Evolutionary conservation across 345 rosid genomes (phyloP).

Genomic region (Luvunga scandens): DNA sequence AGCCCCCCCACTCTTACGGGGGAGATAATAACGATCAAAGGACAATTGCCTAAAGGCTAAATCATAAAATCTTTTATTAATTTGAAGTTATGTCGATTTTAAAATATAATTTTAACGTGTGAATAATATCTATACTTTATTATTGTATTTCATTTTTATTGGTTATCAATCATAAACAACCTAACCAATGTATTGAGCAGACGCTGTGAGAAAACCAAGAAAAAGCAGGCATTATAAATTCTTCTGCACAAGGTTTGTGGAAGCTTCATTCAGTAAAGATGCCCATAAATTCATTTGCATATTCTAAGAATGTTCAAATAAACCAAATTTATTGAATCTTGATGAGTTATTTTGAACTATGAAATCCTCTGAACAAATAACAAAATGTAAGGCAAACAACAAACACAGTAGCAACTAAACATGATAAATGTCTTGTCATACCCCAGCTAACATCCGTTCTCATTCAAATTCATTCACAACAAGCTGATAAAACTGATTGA

Average conservation of each 20-base stretch:
- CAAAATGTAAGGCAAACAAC: not conserved
- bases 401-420: not conserved
- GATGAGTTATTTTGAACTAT: not conserved
- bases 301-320: not conserved
- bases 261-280: not conserved
- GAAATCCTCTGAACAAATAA: not conserved
- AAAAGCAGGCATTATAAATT: not conserved
- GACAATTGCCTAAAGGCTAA: not conserved
- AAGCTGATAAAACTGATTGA: not conserved
- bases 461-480: not conserved
- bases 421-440: not conserved
- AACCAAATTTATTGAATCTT: not conserved
- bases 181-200: not conserved
- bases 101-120: not conserved
- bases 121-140: not conserved
- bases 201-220: not conserved
- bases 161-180: not conserved
- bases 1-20: too few species aligned
- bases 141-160: not conserved
- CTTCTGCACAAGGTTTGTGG: not conserved
- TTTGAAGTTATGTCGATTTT: not conserved
- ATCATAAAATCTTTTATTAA: not conserved
- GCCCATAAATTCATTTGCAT: not conserved
- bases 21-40: too few species aligned
- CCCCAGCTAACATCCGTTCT: not conserved